Base-by-base conservation (phyloP, 352 stramenopile species). In the Pythium folliculosum region DNA sequence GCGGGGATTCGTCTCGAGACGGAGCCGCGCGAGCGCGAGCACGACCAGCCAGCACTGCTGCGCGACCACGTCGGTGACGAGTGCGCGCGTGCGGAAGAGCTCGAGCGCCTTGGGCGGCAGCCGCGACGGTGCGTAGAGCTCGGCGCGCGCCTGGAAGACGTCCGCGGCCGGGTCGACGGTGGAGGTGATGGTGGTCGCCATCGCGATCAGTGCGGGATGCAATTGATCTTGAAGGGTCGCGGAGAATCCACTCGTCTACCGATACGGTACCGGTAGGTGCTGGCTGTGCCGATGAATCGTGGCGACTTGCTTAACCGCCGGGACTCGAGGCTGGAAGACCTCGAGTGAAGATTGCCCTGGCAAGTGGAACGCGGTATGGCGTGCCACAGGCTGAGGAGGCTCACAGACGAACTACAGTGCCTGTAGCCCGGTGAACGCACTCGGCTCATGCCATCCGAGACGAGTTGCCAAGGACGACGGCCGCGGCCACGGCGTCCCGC, bases 31-130 rank as follows among this genome's bases (percentile, higher is more conserved):
- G n/a, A 75, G 67, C 5, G 70, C 64, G 0, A 84, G 57, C 30
- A 76, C 64, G 17, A 80, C 38, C n/a, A 79, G 60, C 22, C 76
- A 73, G 62, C 80, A 76, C 65, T 86, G 67, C 49, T 83, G 67
- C 2, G 80, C 74, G 17, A 86, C 71, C 10, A 76, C 70, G 52
- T 84, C 63, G 5, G 75, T 70, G 0, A 72, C 74, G 17, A 78
- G 27, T 2, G 62, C 66, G 8, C 77, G 76, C 5, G 61, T 71
- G 43, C 75, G 40, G 21, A 69, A 69, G n/a, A 84, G 56, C 52
- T 75, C 37, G 30, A 84, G 76, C 10, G 73, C 66, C 17, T 77
- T 78, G 9, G 67, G 63, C 17, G 76, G 63, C 1, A 86, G 59
- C 16, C 80, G 77, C 23, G 69, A 56, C 25, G 77, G 65, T 17